These are phyloP conservation scores for Metschnikowia corniflorae DNA, from an alignment of 805 yeast genomes.

Conservation along the genomic window DNA sequence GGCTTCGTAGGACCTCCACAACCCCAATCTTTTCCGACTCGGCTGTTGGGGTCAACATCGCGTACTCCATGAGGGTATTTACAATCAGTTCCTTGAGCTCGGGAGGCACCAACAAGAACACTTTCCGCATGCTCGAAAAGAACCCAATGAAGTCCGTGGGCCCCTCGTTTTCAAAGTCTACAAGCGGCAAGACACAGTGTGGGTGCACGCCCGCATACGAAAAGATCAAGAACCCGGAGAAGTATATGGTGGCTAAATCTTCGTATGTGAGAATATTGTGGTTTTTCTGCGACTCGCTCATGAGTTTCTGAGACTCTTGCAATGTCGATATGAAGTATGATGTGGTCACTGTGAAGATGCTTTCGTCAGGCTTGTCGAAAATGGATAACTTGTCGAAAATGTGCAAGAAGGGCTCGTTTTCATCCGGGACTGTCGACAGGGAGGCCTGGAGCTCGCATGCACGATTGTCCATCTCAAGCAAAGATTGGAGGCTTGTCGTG, in stretches of 20 bases:
- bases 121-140: slow-evolving; percentile 7
- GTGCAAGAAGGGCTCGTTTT: slow-evolving; percentile 7
- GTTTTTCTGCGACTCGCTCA: slow-evolving; percentile 1
- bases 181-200: slow-evolving; percentile 26
- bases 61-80: slow-evolving; percentile 6
- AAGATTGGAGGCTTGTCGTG: slow-evolving; percentile 14
- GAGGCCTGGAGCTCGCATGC: slow-evolving; percentile 1
- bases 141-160: slow-evolving; percentile 22
- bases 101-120: slow-evolving; percentile 4
- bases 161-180: slow-evolving; percentile 18
- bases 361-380: slow-evolving; percentile 10
- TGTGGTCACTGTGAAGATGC: slow-evolving; percentile 19
- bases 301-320: slow-evolving; percentile 5
- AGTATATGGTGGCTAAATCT: slow-evolving; percentile 9
- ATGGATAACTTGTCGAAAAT: slow-evolving; percentile 9
- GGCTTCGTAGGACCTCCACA: slow-evolving; percentile 7
- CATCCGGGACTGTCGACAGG: slow-evolving; percentile 1
- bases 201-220: slow-evolving; percentile 33
- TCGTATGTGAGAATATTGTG: slow-evolving; percentile 1
- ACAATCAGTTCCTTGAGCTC: slow-evolving; percentile 5
- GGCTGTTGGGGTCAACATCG: slow-evolving; percentile 1
- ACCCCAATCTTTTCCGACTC: slow-evolving; percentile 6
- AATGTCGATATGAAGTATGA: slow-evolving; percentile 23
- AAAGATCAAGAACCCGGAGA: slow-evolving; percentile 22
- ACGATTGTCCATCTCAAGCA: slow-evolving; percentile 10